Evolutionary conservation across 2,329 filamentous ascomycete species (phyloP).

Genomic region (Trichoderma breve): DNA sequence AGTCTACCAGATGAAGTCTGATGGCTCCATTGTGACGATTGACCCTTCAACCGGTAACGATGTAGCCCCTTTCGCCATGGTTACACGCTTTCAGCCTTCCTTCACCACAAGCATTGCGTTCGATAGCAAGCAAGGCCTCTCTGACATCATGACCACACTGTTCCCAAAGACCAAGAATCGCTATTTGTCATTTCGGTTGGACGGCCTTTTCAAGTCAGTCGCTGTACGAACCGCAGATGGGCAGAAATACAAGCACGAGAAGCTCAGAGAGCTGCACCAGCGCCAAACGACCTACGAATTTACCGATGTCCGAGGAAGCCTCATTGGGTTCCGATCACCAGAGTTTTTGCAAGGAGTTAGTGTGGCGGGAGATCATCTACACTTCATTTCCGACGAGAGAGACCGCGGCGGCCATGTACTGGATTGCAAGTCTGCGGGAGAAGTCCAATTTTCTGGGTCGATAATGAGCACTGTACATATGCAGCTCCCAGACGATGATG

Average conservation of each 20-base stretch:
- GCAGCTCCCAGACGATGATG: background rate
- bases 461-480: background rate
- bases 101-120: background rate
- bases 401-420: background rate
- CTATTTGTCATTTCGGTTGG: background rate
- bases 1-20: slow-evolving; percentile 11
- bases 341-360: slow-evolving; percentile 11
- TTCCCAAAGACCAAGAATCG: slow-evolving; percentile 9
- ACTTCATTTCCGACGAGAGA: slow-evolving; percentile 8
- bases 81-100: background rate
- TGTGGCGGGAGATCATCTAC: slow-evolving; percentile 8
- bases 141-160: background rate
- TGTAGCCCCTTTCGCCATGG: background rate
- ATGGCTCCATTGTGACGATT: slow-evolving; percentile 1
- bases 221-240: slow-evolving; percentile 3
- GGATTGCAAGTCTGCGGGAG: background rate
- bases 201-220: background rate
- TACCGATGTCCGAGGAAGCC: background rate
- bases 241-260: background rate
- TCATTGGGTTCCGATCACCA: slow-evolving; percentile 3
- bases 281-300: slow-evolving; percentile 8
- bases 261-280: background rate
- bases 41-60: background rate
- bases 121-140: background rate
- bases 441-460: background rate